Evolutionary conservation across 129 eudicot species (phyloP), one percentile per base, ranked within the genome.

Genomic region (Flaveria bidentis): DNA sequence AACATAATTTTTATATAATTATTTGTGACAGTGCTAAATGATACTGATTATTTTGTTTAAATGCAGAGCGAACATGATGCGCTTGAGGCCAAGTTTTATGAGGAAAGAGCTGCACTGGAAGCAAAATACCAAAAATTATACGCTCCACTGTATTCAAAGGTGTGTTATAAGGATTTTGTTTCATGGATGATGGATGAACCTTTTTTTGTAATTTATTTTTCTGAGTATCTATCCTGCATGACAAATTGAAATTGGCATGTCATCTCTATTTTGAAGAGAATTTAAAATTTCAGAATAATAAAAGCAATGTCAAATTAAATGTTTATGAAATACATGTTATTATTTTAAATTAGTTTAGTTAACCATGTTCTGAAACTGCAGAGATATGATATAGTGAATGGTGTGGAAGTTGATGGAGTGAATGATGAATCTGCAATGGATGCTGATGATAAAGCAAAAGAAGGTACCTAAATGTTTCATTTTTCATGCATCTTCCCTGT

Each of bases 31-130:
- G 49, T 73, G 55, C 39, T 42, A 49, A 50, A 15, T 45, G 49
- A 15, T 23, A 46, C 44, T 67, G 68, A 3, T 73, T 0, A 7
- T 80, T 12, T 20, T 73, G 1, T 28, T 47, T 2, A 55, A 16
- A 65, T 62, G 73, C 85, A 91, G 97, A 77, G 83, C 20, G 81
- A 87, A 72, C 95, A 91, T 47, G 92, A 91, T 75, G 96, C 87
- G 49, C 63, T 91, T 14, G 96, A 91, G 86, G 92, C 95, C 1
- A 91, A 89, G 57, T 91, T 91, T 72, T 86, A 83, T 56, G 97
- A 85, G 78, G 97, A 91, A 82, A 87, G 89, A 81, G 97, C 95
- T 22, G 90, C 89, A 3, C 88, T 91, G 36, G 96, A 91, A 84
- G 90, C 90, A 57, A 91, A 89, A 76, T 91, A 88, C 81, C 92